Base-by-base conservation (phyloP, 768 basidiomycete species). In the Podaxis sp. region DNA sequence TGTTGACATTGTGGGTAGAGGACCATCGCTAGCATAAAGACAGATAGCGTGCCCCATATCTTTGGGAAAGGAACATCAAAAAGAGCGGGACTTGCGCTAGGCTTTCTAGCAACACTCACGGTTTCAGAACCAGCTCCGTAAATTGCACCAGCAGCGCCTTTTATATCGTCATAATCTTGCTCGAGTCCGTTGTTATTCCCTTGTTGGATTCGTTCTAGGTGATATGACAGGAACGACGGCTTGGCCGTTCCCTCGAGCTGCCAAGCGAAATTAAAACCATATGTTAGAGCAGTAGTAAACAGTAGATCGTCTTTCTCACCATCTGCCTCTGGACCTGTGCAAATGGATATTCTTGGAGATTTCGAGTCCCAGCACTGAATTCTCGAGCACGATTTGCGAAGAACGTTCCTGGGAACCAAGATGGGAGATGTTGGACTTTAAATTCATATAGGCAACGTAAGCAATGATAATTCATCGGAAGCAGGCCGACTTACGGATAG, bases 71-170 rank as follows among this genome's bases (percentile, higher is more conserved):
- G 57, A 28, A 9, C 17, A 2, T 42, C 40, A 12, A 13, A 9
- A 49, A 22, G 11, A 1, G 19, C 19, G 19, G 2, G n/a, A 12
- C 22, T 9, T 4, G 9, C 11, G 11, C n/a, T n/a, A n/a, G n/a
- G n/a, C 19, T 4, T 26, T 49, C 12, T 2, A 44, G 7, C 24
- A 49, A 24, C 44, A 67, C 71, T 24, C 52, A 87, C 88, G 0
- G 87, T 89, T 66, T 90, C 89, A 38, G 84, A 76, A 64, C 87
- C 87, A n/a, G 82, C 85, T 3, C 79, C 75, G 69, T 19, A 88
- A 90, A 92, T 90, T 36, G 89, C 89, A 71, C 90, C 90, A n/a
- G 90, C 90, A 1, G 88, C 85, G 87, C 89, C 89, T 64, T 88
- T 87, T 19, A 65, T 69, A 19, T 79, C 81, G 53, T 65, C 51